Evolutionary conservation across 2,329 filamentous ascomycete species (phyloP).

Genomic region (Arthrobotrys conoides): DNA sequence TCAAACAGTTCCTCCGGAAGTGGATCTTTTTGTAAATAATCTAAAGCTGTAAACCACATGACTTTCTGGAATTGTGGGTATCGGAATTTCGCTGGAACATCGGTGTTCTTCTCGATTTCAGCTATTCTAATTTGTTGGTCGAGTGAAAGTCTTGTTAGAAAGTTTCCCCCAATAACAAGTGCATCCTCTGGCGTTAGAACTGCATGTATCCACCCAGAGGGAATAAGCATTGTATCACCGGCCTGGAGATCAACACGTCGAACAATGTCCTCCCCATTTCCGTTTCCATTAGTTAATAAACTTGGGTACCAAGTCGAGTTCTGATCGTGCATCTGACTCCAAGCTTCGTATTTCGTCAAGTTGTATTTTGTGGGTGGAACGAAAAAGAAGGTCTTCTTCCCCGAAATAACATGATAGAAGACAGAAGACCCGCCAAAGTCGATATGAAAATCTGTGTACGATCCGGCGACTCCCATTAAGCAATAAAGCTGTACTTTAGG

Average conservation of each 20-base stretch:
- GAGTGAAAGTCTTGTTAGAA: slow-evolving; percentile 76
- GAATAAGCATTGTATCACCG: slow-evolving; percentile 79
- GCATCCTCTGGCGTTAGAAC: slow-evolving; percentile 80
- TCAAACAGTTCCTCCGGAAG: slow-evolving; percentile 73
- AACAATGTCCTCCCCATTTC: slow-evolving; percentile 47
- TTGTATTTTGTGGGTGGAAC: slow-evolving; percentile 78
- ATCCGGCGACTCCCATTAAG: slow-evolving; percentile 79
- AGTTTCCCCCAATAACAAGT: slow-evolving; percentile 79
- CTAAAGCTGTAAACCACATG: slow-evolving; percentile 77
- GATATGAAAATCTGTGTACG: slow-evolving; percentile 80
- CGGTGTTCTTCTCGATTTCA: slow-evolving; percentile 78
- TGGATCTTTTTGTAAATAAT: slow-evolving; percentile 76
- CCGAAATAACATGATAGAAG: slow-evolving; percentile 79
- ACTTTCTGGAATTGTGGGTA: slow-evolving; percentile 79
- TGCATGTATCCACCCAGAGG: slow-evolving; percentile 80
- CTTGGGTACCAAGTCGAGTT: slow-evolving; percentile 72
- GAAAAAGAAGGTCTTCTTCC: slow-evolving; percentile 80
- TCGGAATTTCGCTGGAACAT: slow-evolving; percentile 76
- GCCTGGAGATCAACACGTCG: slow-evolving; percentile 71
- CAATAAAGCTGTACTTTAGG: slow-evolving; percentile 73
- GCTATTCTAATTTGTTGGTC: slow-evolving; percentile 77
- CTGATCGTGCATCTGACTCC: slow-evolving; percentile 77
- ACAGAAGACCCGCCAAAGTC: slow-evolving; percentile 80
- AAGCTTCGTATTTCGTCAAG: slow-evolving; percentile 79
- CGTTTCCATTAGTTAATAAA: slow-evolving; percentile 44